Base-by-base conservation (phyloP, 140 eudicot genomes). In the Oenanthe javanica region DNA sequence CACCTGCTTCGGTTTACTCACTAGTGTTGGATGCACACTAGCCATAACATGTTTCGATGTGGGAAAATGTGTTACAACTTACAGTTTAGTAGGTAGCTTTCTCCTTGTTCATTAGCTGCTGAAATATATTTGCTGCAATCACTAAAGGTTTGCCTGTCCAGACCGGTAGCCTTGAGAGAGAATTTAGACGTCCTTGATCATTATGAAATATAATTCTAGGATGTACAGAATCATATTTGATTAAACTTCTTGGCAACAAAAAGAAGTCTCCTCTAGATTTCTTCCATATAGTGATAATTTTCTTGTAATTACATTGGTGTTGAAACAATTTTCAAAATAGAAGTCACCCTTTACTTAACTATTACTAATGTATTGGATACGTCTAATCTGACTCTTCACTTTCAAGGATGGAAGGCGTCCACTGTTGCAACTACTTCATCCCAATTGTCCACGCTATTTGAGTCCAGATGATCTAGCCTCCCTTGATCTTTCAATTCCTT, bases 341-440 rank as follows among this genome's bases (percentile, higher is more conserved):
- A 36, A 45, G 18, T 15, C 21, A 57, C 55, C 9, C 18, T 74
- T 23, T 9, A 43, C 5, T 23, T 47, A 4, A 47, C 31, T 46
- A 21, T 70, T 36, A 14, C 25, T 45, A 45, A 11, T 75, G 18
- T 21, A 27, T 27, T 14, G 47, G 25, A 31, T 19, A 19, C 31
- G 11, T 55, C 72, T 45, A 31, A 57, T 75, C 21, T 31, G 71
- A 42, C 59, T 5, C 11, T 72, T 47, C 52, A 61, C 23, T 67
- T n/a, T 72, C 67, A 83, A 94, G 98, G 87, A 78, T 82, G 96
- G 87, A 72, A 89, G 97, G 45, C 96, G 91, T 51, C 93, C 96
- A 73, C 42, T 94, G 73, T 80, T 94, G 89, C 98, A 94, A 76
- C 91, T 94, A 79, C 94, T 94, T 74, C 97, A 90, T 86, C 98